Percentiles rank a stretch among this genome's conserved stretches.
Conservation (phyloP, 768 basidiomycete genomes). For the Clitopilus hobsonii region DNA sequence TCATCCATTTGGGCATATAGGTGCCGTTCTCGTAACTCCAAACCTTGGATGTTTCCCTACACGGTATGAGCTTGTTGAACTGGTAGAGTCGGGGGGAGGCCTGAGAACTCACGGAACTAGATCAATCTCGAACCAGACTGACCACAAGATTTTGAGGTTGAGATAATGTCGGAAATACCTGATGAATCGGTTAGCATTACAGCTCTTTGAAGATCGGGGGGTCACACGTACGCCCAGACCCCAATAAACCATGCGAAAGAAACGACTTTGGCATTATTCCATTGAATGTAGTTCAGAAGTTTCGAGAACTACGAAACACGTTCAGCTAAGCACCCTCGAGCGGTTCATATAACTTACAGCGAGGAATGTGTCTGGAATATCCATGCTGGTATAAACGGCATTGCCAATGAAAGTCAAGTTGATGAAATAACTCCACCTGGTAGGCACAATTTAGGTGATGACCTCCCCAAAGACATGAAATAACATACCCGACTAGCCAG, state of each 20-base stretch:
- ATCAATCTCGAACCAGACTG: constrained; percentile 77
- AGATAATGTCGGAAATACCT: constrained; percentile 95
- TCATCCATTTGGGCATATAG: constrained; percentile 77
- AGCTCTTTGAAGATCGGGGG: background rate
- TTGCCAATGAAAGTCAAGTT: constrained; percentile 88
- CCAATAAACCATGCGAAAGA: constrained; percentile 62
- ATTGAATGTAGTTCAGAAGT: constrained; percentile 80
- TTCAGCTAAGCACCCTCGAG: background rate
- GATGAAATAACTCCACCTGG: constrained; percentile 77
- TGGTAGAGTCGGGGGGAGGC: background rate
- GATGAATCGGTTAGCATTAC: constrained; percentile 3
- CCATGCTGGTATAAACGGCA: constrained; percentile 95
- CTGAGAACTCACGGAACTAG: constrained; percentile 59
- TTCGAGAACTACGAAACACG: constrained; percentile 61
- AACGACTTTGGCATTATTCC: constrained; percentile 55
- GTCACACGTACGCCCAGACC: constrained; percentile 72
- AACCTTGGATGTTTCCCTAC: constrained; percentile 48
- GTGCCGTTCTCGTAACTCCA: constrained; percentile 62
- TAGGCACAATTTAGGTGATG: constrained; percentile 4
- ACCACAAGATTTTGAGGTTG: constrained; percentile 83
- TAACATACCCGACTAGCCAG: constrained; percentile 80
- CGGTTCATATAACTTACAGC: constrained; percentile 47
- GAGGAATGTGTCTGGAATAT: constrained; percentile 85
- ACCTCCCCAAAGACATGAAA: background rate
- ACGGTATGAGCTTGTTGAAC: constrained; percentile 2